Percentiles rank a stretch among this genome's conserved stretches.
Conservation (phyloP, 2,329 filamentous ascomycete species). For the Aspergillus brasiliensis region DNA sequence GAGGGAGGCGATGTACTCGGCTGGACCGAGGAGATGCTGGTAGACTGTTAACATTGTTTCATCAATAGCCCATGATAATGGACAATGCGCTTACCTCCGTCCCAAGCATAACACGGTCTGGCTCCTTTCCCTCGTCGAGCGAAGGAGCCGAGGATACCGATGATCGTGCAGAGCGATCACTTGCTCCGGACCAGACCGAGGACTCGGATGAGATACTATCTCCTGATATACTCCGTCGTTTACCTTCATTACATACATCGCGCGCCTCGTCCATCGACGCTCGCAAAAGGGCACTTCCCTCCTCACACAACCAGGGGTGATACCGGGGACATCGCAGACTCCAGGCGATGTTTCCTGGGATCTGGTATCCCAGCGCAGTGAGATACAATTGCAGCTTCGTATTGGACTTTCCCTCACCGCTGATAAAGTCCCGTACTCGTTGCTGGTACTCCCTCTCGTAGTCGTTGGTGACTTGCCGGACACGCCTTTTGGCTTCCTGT, state of each 20-base stretch:
- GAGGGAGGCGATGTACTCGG: constrained; percentile 34
- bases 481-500: constrained; percentile 11
- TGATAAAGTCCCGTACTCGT: constrained; percentile 5
- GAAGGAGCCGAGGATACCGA: not conserved
- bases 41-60: not conserved
- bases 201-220: constrained; percentile 1
- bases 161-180: not conserved
- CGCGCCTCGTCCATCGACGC: not conserved
- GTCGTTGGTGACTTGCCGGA: constrained; percentile 10
- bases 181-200: not conserved
- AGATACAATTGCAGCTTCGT: constrained; percentile 12
- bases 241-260: not conserved
- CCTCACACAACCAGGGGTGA: constrained; percentile 12
- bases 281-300: constrained; percentile 3
- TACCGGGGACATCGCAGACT: constrained; percentile 22
- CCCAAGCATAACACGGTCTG: not conserved
- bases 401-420: not conserved
- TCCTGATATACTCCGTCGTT: not conserved
- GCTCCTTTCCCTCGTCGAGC: not conserved
- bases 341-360: constrained; percentile 22
- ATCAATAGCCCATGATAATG: not conserved
- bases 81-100: not conserved
- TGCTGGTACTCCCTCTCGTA: constrained; percentile 14
- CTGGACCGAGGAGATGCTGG: constrained; percentile 7
- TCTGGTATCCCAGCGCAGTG: constrained; percentile 14